Conservation (phyloP, 495 filamentous ascomycete genomes). For the Annulohypoxylon stygium region DNA sequence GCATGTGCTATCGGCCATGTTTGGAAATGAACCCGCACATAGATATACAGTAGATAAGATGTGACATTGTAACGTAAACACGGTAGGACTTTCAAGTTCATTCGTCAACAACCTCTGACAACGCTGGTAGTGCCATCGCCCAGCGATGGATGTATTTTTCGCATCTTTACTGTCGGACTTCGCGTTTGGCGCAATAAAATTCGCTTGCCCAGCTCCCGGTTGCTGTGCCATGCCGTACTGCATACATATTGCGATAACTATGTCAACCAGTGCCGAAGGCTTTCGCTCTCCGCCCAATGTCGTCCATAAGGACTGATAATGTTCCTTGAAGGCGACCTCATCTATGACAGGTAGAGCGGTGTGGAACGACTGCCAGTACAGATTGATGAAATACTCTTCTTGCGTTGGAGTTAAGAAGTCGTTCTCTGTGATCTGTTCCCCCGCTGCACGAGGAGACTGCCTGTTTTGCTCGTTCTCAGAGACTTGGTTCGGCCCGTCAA, state of each 20-base stretch:
- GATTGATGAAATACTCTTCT: constrained; percentile 61
- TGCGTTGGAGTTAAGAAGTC: constrained; percentile 48
- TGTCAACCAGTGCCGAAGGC: constrained; percentile 65
- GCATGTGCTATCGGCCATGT: constrained; percentile 58
- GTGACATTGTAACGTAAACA: constrained; percentile 65
- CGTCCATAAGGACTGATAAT: constrained; percentile 64
- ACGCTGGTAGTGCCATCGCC: constrained; percentile 58
- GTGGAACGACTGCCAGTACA: constrained; percentile 64
- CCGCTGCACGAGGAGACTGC: not conserved
- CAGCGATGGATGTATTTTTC: constrained; percentile 51
- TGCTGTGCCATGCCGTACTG: constrained; percentile 56
- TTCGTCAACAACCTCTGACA: constrained; percentile 58
- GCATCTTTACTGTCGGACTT: constrained; percentile 48
- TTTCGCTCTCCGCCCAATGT: constrained; percentile 48
- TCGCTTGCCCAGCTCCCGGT: not conserved
- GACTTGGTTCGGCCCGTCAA: constrained; percentile 23
- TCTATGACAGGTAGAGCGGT: constrained; percentile 54
- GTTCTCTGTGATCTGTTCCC: not conserved
- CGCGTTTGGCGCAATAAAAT: constrained; percentile 5
- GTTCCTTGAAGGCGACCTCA: constrained; percentile 59
- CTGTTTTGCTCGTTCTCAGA: constrained; percentile 8
- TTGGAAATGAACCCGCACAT: constrained; percentile 60
- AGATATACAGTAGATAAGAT: constrained; percentile 62
- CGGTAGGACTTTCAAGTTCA: constrained; percentile 62
- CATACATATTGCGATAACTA: constrained; percentile 66